These are phyloP conservation scores for Picochlorum sp. DNA, from an alignment of 139 green algal genomes.

Conservation along the genomic window DNA sequence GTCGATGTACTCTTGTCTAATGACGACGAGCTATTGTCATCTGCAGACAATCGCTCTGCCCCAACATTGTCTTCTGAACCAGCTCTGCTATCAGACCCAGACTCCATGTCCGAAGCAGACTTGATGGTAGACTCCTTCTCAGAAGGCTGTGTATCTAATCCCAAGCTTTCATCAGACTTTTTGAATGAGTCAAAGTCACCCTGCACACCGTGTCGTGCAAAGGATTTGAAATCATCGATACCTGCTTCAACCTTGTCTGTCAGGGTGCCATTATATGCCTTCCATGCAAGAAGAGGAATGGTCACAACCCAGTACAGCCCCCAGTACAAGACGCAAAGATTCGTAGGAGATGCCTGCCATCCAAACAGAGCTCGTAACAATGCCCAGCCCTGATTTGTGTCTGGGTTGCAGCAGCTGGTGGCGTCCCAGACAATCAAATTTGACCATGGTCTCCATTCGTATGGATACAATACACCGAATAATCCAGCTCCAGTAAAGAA, in stretches of 20 bases:
- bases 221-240: conserved; percentile 6
- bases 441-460: conserved; percentile 27
- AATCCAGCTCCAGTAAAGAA: conserved; percentile 27
- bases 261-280: conserved; percentile 18
- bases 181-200: neutral
- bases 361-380: conserved; percentile 43
- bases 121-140: too few relatives aligned
- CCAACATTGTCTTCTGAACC: too few relatives aligned
- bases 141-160: too few relatives aligned
- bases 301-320: conserved; percentile 27
- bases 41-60: too few relatives aligned
- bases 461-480: conserved; percentile 33
- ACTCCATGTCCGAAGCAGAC: too few relatives aligned
- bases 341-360: conserved; percentile 30
- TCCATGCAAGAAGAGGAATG: conserved; percentile 6
- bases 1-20: too few relatives aligned
- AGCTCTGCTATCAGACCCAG: too few relatives aligned
- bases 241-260: conserved; percentile 22
- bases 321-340: conserved; percentile 27
- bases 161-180: too few relatives aligned
- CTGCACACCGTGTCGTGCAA: neutral
- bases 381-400: conserved; percentile 36
- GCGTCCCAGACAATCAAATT: conserved; percentile 38
- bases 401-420: conserved; percentile 28
- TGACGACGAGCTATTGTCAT: too few relatives aligned